Evolutionary conservation across 2,329 filamentous ascomycete species (phyloP).

Genomic region (Chrysoporthe puriensis): DNA sequence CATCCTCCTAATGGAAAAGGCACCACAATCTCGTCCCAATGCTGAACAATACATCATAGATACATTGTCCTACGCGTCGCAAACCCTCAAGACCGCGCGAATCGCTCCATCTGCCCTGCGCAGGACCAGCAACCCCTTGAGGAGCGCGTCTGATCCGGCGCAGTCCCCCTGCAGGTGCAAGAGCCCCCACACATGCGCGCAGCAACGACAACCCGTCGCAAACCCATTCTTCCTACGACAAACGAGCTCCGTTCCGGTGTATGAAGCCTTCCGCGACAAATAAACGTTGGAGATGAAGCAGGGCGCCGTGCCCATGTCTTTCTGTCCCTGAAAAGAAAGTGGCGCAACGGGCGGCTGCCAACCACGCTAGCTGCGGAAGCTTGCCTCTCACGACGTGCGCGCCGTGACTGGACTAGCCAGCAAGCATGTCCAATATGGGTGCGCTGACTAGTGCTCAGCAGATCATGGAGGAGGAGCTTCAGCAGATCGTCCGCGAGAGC

Average conservation of each 20-base stretch:
- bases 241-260: conserved; percentile 2
- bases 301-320: conserved; percentile 19
- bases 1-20: not conserved
- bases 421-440: conserved; percentile 26
- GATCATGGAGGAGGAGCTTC: conserved; percentile 61
- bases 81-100: not conserved
- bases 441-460: conserved; percentile 48
- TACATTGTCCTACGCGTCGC: not conserved
- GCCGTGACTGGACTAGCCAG: not conserved
- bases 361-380: conserved; percentile 16
- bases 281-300: conserved; percentile 20
- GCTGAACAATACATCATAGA: not conserved
- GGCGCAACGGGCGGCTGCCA: conserved; percentile 24
- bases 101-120: not conserved
- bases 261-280: not conserved
- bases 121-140: not conserved
- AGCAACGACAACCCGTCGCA: conserved; percentile 20
- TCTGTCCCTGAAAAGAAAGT: conserved; percentile 24
- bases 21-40: not conserved
- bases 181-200: conserved; percentile 15
- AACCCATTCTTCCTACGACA: conserved; percentile 4
- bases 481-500: conserved; percentile 57
- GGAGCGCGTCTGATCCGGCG: conserved; percentile 21
- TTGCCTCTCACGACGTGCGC: not conserved
- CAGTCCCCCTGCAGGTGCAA: conserved; percentile 8